A percentile compares a stretch with the other conserved stretches of the same genome.
Conservation (phyloP, 192 early-diverging fungal genomes). For the Coemansia asiatica region DNA sequence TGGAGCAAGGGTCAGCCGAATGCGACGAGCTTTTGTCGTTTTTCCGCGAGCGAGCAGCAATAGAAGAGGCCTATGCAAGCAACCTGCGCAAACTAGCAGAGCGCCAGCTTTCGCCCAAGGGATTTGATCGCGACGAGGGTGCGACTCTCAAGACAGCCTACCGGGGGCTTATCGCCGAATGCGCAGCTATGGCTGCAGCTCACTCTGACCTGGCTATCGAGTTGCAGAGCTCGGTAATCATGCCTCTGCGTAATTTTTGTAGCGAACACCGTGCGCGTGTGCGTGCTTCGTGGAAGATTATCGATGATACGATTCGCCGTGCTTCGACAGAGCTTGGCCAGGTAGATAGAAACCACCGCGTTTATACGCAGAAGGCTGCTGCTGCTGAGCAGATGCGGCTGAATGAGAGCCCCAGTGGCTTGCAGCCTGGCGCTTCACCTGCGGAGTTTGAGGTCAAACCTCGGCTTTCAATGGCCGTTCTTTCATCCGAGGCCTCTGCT, state of each 20-base stretch:
- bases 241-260: slow-evolving; percentile 47
- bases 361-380: slow-evolving; percentile 51
- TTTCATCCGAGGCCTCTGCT: slow-evolving; percentile 6
- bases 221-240: slow-evolving; percentile 43
- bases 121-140: slow-evolving; percentile 55
- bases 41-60: slow-evolving; percentile 45
- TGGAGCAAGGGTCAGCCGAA: slow-evolving; percentile 49
- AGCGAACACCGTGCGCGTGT: slow-evolving; percentile 51
- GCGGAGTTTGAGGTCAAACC: slow-evolving; percentile 46
- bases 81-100: slow-evolving; percentile 42
- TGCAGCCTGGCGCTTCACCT: slow-evolving; percentile 16
- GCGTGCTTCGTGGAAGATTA: slow-evolving; percentile 49
- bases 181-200: slow-evolving; percentile 31
- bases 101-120: slow-evolving; percentile 22
- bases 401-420: slow-evolving; percentile 15
- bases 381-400: slow-evolving; percentile 44
- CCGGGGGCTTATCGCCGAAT: slow-evolving; percentile 47
- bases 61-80: slow-evolving; percentile 49
- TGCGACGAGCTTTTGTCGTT: slow-evolving; percentile 50
- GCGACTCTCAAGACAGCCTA: slow-evolving; percentile 54
- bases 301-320: slow-evolving; percentile 42
- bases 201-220: slow-evolving; percentile 48
- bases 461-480: slow-evolving; percentile 21
- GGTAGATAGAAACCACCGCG: slow-evolving; percentile 49
- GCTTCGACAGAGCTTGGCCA: slow-evolving; percentile 41